These are phyloP conservation scores for Trypethelium eluteriae DNA, from an alignment of 495 filamentous ascomycete species.

Conservation along the genomic window DNA sequence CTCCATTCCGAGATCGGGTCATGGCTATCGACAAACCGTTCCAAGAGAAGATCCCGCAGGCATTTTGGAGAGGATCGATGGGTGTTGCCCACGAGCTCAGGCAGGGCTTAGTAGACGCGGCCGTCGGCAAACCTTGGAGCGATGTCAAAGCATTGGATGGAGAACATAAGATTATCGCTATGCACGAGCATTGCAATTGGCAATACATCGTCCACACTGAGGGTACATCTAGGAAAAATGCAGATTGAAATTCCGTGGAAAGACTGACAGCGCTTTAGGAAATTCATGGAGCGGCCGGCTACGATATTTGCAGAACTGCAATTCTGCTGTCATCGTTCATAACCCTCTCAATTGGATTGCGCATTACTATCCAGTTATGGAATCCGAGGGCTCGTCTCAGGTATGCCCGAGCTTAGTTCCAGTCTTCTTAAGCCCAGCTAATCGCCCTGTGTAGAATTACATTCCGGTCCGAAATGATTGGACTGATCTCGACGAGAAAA, in stretches of 20 bases:
- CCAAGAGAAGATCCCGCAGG: constrained; percentile 52
- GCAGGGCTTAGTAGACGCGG: constrained; percentile 41
- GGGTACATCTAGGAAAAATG: constrained; percentile 22
- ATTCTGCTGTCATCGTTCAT: constrained; percentile 48
- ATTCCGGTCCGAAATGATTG: constrained; percentile 51
- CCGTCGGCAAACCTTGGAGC: constrained; percentile 44
- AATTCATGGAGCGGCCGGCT: constrained; percentile 46
- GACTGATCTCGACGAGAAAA: constrained; percentile 46
- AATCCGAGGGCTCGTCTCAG: constrained; percentile 41
- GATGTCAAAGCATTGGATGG: constrained; percentile 46
- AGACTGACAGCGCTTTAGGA: not conserved
- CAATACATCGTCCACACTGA: constrained; percentile 53
- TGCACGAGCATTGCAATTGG: constrained; percentile 54
- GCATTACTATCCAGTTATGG: constrained; percentile 39
- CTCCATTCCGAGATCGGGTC: constrained; percentile 39
- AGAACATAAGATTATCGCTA: constrained; percentile 40
- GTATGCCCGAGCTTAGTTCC: not conserved
- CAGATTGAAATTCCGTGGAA: not conserved
- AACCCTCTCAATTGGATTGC: constrained; percentile 39
- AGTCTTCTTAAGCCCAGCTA: not conserved
- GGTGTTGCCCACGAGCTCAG: constrained; percentile 37
- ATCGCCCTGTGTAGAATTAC: constrained; percentile 43
- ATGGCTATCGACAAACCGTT: constrained; percentile 38
- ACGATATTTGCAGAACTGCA: constrained; percentile 55
- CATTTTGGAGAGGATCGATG: constrained; percentile 59